These are phyloP conservation scores for Delphinella strobiligena DNA, from an alignment of 2,329 filamentous ascomycete genomes.

Conservation along the genomic window DNA sequence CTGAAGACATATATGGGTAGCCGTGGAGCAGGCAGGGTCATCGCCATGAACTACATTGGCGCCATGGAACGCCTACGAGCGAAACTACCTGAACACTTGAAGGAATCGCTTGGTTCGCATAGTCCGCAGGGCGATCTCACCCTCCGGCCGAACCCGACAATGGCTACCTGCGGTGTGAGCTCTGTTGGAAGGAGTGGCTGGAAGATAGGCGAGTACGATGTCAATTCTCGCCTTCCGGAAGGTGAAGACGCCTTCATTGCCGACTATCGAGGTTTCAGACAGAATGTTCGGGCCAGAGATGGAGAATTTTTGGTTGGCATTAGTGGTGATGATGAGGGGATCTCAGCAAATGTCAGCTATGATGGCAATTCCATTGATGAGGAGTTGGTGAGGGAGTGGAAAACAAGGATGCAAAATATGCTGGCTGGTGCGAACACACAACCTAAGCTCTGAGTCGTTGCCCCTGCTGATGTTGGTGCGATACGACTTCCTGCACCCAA, in stretches of 20 bases:
- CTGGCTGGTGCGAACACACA: background rate
- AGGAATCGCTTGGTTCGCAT: constrained; percentile 10
- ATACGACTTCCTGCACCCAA: no score
- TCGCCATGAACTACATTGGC: constrained; percentile 32
- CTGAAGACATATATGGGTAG: constrained; percentile 19
- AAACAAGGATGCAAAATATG: constrained; percentile 10
- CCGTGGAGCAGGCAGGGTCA: constrained; percentile 26
- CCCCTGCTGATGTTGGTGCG: no score
- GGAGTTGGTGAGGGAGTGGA: constrained; percentile 17
- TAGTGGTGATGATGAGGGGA: constrained; percentile 23
- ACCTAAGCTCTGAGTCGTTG: no score
- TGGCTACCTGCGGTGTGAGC: constrained; percentile 34
- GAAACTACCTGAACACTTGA: constrained; percentile 21
- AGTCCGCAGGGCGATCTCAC: constrained; percentile 28
- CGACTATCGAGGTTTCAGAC: constrained; percentile 24
- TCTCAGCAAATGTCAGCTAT: constrained; percentile 29
- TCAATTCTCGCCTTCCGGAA: constrained; percentile 11
- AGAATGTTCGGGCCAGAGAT: constrained; percentile 32
- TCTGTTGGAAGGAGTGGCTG: constrained; percentile 29
- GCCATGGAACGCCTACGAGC: constrained; percentile 26
- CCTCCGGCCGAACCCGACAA: constrained; percentile 18
- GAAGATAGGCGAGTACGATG: constrained; percentile 15
- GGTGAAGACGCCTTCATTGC: constrained; percentile 25
- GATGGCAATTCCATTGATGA: constrained; percentile 22
- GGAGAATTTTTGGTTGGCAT: constrained; percentile 35